Base-by-base conservation (phyloP, 208 protist species). In the Leishmania amazonensis region DNA sequence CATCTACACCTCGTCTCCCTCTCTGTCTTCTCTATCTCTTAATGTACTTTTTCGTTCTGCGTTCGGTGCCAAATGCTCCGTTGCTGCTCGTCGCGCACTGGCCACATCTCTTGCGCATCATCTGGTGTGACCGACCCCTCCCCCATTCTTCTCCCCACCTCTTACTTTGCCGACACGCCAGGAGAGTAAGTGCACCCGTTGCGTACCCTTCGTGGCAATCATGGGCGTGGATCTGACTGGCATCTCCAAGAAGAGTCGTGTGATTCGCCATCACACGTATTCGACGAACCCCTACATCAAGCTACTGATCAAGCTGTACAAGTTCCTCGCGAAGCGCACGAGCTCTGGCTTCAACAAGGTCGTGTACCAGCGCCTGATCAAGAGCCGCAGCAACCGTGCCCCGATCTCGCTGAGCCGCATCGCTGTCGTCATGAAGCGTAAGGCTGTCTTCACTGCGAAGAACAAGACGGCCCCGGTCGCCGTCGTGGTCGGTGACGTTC, bases 261-360 rank as follows among this genome's bases (percentile, higher is more conserved):
- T 95, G 86, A 88, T 98, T 84, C 98, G 99, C 86, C 95, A 96
- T 87, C 95, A 95, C 81, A 98, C 98, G 71, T 97, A 97, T 89
- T 98, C 92, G 83, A 90, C 98, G 85, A 99, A 99, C 89, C 95
- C 98, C 53, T 99, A 99, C 97, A 91, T 99, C 83, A 94, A 96
- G 83, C 96, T 99, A 57, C 96, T 99, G 70, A 98, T 99, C 85
- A 99, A 99, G 97, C 97, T 99, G 76, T 99, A 99, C 96, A 97
- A 98, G 85, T 99, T 99, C 97, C 96, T 99, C 65, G 96, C 99
- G 35, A 97, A 99, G 86, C 97, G 99, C 86, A 99, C 99, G 42
- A 98, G 96, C 85, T 97, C 97, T 72, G 88, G 98, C 68, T 99
- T 99, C 98, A 99, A 99, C 98, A 98, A 99, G 85, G 86, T 98